Base-by-base conservation (phyloP, 768 basidiomycete genomes). In the Lactarius vividus region DNA sequence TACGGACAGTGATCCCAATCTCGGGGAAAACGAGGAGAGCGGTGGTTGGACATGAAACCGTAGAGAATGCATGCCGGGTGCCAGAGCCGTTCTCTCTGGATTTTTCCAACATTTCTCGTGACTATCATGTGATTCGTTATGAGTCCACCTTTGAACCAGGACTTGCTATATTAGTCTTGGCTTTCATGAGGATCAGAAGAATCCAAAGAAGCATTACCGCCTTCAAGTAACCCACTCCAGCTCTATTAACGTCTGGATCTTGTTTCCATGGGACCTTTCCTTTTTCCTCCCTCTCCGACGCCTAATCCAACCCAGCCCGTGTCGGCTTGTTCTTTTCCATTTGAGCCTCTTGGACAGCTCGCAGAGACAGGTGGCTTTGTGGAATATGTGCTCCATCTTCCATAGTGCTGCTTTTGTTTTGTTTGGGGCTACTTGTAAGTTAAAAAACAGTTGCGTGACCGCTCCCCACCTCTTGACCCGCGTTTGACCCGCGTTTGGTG, bases 11-110 rank as follows among this genome's bases (percentile, higher is more conserved):
- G 40, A 63, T 35, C 70, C 68, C 6, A 69, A 29, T 46, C 68
- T 69, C 31, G 67, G 70, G 40, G 66, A 52, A 57, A 70, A 65
- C 46, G 57, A 55, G 55, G 60, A 44, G 5, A 49, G 9, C 6
- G 58, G 26, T 5, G 35, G 23, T 33, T 49, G 52, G 42, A 70
- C 28, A 40, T 66, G 49, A 58, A 70, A 69, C 16, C 61, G 60
- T 20, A 70, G 42, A 10, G 62, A 52, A 52, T 40, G 31, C 68
- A 54, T 20, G 31, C 18, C 20, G 2, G 13, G 9, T n/a, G 57
- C 18, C 29, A 23, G 10, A 10, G 1, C n/a, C 3, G n/a, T 52
- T 52, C 49, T 52, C 49, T 26, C 5, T 52, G 6, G 49, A 52
- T 26, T 52, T 6, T 52, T 23, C 49, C n/a, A n/a, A 46, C 9